These are phyloP conservation scores for Aspergillus conjunctus DNA, from an alignment of 495 filamentous ascomycete species.

Conservation along the genomic window DNA sequence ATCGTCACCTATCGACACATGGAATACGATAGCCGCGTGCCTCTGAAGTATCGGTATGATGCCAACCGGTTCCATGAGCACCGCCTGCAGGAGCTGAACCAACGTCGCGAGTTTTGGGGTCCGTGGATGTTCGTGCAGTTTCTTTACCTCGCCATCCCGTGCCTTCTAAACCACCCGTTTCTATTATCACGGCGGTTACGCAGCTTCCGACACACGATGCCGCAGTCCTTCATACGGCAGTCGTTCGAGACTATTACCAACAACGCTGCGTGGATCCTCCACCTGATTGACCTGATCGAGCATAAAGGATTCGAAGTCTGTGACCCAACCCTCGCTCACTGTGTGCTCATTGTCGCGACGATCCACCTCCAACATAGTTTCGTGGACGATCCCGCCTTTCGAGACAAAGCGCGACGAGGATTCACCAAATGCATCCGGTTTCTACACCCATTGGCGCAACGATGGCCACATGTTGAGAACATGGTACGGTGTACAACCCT, in stretches of 20 bases:
- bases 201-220: conserved; percentile 44
- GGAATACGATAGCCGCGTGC: conserved; percentile 48
- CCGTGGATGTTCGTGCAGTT: conserved; percentile 50
- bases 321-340: conserved; percentile 36
- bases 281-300: conserved; percentile 36
- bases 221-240: conserved; percentile 39
- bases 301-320: conserved; percentile 37
- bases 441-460: conserved; percentile 25
- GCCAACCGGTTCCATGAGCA: conserved; percentile 43
- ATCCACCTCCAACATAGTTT: conserved; percentile 44
- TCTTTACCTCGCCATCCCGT: conserved; percentile 45
- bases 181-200: conserved; percentile 45
- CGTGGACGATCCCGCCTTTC: conserved; percentile 36
- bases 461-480: conserved; percentile 36
- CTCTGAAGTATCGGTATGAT: conserved; percentile 42
- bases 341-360: conserved; percentile 38
- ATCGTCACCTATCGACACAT: conserved; percentile 45
- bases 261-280: conserved; percentile 36
- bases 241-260: conserved; percentile 40
- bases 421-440: conserved; percentile 39
- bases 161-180: conserved; percentile 47
- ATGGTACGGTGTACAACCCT: conserved; percentile 24
- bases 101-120: conserved; percentile 45
- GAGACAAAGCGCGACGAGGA: conserved; percentile 33
- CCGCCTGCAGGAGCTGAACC: conserved; percentile 34